Evolutionary conservation across 495 filamentous ascomycete genomes (phyloP).

Genomic region (Pseudevernia furfuracea): DNA sequence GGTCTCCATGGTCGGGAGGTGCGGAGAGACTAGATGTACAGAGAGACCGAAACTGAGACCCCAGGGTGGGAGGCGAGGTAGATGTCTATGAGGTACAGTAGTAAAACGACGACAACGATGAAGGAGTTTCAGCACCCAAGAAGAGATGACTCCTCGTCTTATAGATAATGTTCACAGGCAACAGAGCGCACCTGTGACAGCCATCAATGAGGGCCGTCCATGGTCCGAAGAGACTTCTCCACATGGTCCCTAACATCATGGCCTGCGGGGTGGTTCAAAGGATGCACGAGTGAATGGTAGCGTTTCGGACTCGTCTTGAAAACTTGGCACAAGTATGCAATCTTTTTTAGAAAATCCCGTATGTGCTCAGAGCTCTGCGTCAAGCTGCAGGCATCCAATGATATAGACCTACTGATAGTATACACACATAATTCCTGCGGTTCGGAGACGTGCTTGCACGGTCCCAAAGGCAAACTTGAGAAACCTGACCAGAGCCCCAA

Average conservation of each 20-base stretch:
- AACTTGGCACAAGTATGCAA: not conserved
- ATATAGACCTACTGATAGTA: not conserved
- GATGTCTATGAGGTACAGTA: not conserved
- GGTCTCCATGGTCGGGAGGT: constrained; percentile 12
- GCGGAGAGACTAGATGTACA: not conserved
- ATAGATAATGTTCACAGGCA: not conserved
- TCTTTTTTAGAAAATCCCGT: not conserved
- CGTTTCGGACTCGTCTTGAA: not conserved
- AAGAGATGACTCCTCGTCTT: not conserved
- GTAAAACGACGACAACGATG: not conserved
- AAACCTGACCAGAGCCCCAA: not conserved
- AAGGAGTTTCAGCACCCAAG: not conserved
- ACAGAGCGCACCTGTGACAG: not conserved
- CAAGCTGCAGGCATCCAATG: not conserved
- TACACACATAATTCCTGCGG: not conserved
- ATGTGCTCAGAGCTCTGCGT: not conserved
- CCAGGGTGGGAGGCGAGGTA: not conserved
- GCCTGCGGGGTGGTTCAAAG: not conserved
- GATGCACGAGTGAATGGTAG: not conserved
- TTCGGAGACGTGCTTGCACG: not conserved
- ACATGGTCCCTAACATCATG: not conserved
- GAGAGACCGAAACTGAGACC: not conserved
- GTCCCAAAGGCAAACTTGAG: not conserved
- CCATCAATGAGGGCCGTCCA: not conserved
- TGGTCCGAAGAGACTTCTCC: not conserved